These are phyloP conservation scores for Acer yangbiense DNA, from an alignment of 345 rosid genomes.

Conservation along the genomic window DNA sequence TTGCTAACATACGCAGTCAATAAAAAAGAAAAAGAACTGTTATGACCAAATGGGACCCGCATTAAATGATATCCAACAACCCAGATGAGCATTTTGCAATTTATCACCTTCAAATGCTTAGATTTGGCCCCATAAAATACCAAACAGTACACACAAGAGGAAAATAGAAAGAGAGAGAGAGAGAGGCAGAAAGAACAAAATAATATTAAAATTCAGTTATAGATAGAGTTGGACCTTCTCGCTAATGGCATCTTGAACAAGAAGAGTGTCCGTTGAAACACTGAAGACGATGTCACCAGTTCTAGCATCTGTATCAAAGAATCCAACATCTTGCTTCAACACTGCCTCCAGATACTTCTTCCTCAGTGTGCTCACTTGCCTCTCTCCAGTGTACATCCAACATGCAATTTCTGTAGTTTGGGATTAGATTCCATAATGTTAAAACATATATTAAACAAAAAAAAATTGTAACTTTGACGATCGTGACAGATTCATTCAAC, in stretches of 20 bases:
- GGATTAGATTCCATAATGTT: background rate
- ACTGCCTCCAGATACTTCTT: slow-evolving; percentile 96
- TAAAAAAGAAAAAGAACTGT: slow-evolving; percentile 9
- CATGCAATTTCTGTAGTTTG: slow-evolving; percentile 79
- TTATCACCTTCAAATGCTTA: slow-evolving; percentile 21
- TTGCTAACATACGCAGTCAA: slow-evolving; percentile 50
- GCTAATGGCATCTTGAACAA: slow-evolving; percentile 99
- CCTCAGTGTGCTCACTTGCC: slow-evolving; percentile 89
- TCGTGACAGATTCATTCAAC: background rate
- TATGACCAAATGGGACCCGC: slow-evolving; percentile 45
- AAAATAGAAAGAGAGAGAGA: background rate
- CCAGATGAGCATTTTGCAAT: slow-evolving; percentile 24
- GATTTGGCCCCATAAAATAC: slow-evolving; percentile 29
- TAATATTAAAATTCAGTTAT: background rate
- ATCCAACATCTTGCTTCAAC: slow-evolving; percentile 94
- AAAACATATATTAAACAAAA: background rate
- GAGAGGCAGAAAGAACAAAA: background rate
- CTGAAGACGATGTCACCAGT: slow-evolving; percentile 98
- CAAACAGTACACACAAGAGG: slow-evolving; percentile 8
- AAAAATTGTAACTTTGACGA: background rate
- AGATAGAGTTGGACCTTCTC: slow-evolving; percentile 63
- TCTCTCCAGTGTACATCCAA: slow-evolving; percentile 99
- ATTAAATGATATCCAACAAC: slow-evolving; percentile 26
- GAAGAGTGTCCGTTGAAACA: slow-evolving; percentile 97
- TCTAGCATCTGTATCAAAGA: slow-evolving; percentile 98